phyloP scores from a whole-genome alignment of 2,329 filamentous ascomycete species.

The Dactylellina haptotyla region DNA sequence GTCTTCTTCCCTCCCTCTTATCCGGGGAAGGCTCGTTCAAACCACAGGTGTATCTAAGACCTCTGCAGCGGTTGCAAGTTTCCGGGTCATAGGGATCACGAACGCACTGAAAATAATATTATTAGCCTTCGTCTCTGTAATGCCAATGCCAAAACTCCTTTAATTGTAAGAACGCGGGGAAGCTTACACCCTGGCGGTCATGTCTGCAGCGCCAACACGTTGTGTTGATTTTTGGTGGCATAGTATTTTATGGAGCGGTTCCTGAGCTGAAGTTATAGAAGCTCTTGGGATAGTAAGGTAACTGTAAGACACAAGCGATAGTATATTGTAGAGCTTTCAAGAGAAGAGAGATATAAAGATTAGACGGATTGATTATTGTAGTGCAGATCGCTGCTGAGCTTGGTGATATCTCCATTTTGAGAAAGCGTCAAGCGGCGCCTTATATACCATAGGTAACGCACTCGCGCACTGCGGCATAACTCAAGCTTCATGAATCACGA shows the following conservation, averaged over 20 bases:
- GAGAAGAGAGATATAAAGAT: background rate
- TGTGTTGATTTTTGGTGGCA: conserved; percentile 49
- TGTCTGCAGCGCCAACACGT: conserved; percentile 48
- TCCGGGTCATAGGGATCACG: conserved; percentile 26
- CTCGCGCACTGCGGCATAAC: conserved; percentile 22
- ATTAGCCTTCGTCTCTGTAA: background rate
- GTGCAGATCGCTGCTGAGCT: conserved; percentile 9
- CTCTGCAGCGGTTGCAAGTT: conserved; percentile 21
- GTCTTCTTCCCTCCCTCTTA: conserved; percentile 24
- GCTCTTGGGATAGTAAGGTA: background rate
- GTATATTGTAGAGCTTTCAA: background rate
- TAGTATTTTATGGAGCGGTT: conserved; percentile 3
- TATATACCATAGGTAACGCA: conserved; percentile 16
- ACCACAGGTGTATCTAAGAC: conserved; percentile 29
- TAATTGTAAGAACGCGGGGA: background rate
- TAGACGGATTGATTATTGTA: background rate
- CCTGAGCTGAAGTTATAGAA: background rate
- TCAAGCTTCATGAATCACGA: background rate
- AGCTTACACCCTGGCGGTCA: conserved; percentile 45
- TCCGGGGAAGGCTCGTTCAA: background rate
- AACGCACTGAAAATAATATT: conserved; percentile 17
- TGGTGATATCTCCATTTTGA: conserved; percentile 28
- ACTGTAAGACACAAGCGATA: background rate
- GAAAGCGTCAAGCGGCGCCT: conserved; percentile 19
- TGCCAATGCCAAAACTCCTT: background rate